A percentile compares a stretch with the other conserved stretches of the same genome.
Conservation (phyloP, 1,284 basidiomycete species). For the Cryptococcus sp. region DNA sequence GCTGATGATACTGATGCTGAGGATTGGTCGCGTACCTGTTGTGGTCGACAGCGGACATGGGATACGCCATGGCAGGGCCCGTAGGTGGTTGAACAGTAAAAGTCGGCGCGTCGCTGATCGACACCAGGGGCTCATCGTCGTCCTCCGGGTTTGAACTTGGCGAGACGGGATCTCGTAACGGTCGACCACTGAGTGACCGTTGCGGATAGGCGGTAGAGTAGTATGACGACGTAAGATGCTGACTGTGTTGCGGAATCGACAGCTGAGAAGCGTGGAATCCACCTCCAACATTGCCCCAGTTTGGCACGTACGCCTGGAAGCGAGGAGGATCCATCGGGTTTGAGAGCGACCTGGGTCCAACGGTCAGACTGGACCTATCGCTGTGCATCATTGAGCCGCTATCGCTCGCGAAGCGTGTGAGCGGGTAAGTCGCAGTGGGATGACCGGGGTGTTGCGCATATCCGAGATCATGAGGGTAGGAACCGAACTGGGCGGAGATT, state of each 20-base stretch:
- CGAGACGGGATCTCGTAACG: slow-evolving; percentile 5
- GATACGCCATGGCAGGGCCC: slow-evolving; percentile 17
- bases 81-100: slow-evolving; percentile 30
- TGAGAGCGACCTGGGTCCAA: slow-evolving; percentile 12
- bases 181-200: background rate
- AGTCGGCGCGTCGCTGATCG: slow-evolving; percentile 19
- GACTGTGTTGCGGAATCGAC: slow-evolving; percentile 13
- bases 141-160: slow-evolving; percentile 22
- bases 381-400: slow-evolving; percentile 10
- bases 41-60: slow-evolving; percentile 27
- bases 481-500: slow-evolving; percentile 4
- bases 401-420: slow-evolving; percentile 22
- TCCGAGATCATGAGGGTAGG: slow-evolving; percentile 9
- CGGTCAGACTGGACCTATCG: slow-evolving; percentile 3
- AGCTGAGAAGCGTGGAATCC: slow-evolving; percentile 25
- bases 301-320: slow-evolving; percentile 11
- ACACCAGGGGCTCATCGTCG: slow-evolving; percentile 27
- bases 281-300: slow-evolving; percentile 20
- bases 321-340: slow-evolving; percentile 10
- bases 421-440: slow-evolving; percentile 16
- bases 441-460: slow-evolving; percentile 17
- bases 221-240: slow-evolving; percentile 13
- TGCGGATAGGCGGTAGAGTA: slow-evolving; percentile 1
- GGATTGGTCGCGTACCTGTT: slow-evolving; percentile 14
- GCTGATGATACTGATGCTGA: slow-evolving; percentile 13